Evolutionary conservation across 2,329 filamentous ascomycete species (phyloP), one percentile per base, ranked within the genome.

Genomic region (Purpureocillium lavendulum): DNA sequence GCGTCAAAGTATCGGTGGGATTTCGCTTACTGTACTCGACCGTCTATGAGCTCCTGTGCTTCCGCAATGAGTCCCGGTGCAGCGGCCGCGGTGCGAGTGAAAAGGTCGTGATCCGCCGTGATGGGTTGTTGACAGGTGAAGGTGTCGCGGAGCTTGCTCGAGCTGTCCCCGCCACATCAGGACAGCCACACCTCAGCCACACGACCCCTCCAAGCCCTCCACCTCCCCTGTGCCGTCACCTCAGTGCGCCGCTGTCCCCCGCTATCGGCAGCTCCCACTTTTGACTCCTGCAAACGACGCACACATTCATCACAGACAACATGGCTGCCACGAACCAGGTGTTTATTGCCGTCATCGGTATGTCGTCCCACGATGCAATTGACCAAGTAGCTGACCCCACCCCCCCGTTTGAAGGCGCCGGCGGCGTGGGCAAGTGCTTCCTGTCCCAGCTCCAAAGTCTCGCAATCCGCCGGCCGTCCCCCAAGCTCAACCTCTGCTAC

Each of bases 371-470:
- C 14, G 30, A 18, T 10, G 15, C 16, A 28, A 12, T 10, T 17
- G 15, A 10, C 29, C 24, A 8, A n/a, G 21, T 34, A 29, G 46
- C 54, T 46, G n/a, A n/a, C n/a, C n/a, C n/a, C n/a, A n/a, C n/a
- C n/a, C n/a, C n/a, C n/a, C n/a, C n/a, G n/a, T n/a, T n/a, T n/a
- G n/a, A n/a, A 94, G 89, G 92, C 56, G 85, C 84, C 53, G 92
- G 92, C 51, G 90, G 90, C 48, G 92, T 97, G 45, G 92, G 92
- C 56, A 89, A 89, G 64, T 80, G 79, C 66, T 96, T 97, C 71
- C 77, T 97, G 47, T 71, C 73, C 50, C 92, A 97, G 65, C 79
- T 97, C 42, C 70, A 82, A 48, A 59, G 67, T 44, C 75, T 92
- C 44, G 71, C 77, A 36, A 68, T 73, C 47, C 78, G 83, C 45